Evolutionary conservation across 345 rosid genomes (phyloP), one percentile per base, ranked within the genome.

Genomic region (Ailanthus altissimus): DNA sequence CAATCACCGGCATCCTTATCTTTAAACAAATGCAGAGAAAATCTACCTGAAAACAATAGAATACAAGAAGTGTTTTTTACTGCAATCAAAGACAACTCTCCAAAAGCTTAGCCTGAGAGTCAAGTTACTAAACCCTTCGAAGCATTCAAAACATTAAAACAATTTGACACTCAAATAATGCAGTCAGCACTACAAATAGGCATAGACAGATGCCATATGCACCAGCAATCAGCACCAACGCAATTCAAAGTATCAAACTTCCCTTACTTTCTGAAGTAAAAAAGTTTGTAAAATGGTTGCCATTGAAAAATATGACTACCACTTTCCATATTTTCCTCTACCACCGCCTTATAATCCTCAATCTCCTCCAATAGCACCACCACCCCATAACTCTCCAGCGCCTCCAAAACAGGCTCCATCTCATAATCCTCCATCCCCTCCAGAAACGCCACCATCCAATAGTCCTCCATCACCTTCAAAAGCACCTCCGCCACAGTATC

Each of bases 81-180:
- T 85, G 82, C 85, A 86, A 86, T 79, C 90, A 81, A 83, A 67
- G 83, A 75, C 84, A 73, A 73, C 76, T 50, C 70, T 61, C 74
- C 49, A 67, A 74, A 84, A 82, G 58, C 90, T 85, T 85, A 57
- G 86, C 82, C 70, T 81, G 79, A 54, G 75, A 53, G 88, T 72
- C 46, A 85, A 87, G 90, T 75, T 14, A 83, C 63, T 64, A n/a
- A 40, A 86, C 54, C 16, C 86, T 75, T 86, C 72, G 54, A 84
- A 84, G 86, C 70, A 77, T 75, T 63, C n/a, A 81, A 64, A 77
- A 23, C 70, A 64, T 25, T n/a, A 36, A 60, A 36, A n/a, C 36
- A 58, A 58, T 23, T 8, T 8, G 32, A 51, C 61, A 36, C 16
- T 4, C 53, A 11, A 53, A 21, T 54, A 54, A 1, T 32, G 14